Evolutionary conservation across 108 stramenopile species (phyloP).

Genomic region (Cylindrotheca closterium): DNA sequence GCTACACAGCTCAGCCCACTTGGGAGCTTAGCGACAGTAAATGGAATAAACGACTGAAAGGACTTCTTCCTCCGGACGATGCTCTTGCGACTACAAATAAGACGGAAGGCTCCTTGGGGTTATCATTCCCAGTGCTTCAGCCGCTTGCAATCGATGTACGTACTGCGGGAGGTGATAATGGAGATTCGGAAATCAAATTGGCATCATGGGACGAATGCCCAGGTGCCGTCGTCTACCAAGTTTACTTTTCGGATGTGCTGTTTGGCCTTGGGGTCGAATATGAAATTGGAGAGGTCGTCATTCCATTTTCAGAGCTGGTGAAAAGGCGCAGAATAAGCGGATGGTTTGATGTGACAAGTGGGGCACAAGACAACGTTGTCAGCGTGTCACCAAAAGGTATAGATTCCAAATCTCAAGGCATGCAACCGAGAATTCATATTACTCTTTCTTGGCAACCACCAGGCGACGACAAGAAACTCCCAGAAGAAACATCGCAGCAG

Average conservation of each 20-base stretch:
- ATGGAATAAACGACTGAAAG: constrained; percentile 54
- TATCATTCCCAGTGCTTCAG: constrained; percentile 65
- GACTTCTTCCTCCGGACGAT: constrained; percentile 46
- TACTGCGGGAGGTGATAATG: constrained; percentile 32
- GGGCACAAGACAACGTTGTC: constrained; percentile 22
- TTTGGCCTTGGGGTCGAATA: constrained; percentile 61
- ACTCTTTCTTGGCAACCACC: constrained; percentile 26
- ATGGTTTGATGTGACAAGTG: constrained; percentile 73
- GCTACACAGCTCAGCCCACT: constrained; percentile 62
- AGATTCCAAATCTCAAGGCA: constrained; percentile 9
- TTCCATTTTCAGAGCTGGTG: constrained; percentile 66
- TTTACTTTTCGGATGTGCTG: constrained; percentile 65
- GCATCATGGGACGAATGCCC: constrained; percentile 57
- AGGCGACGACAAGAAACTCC: neutral
- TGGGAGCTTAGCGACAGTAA: constrained; percentile 59
- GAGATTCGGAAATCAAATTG: constrained; percentile 7
- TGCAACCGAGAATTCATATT: constrained; percentile 13
- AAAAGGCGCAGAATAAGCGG: constrained; percentile 54
- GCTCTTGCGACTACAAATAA: constrained; percentile 6
- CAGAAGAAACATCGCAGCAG: constrained; percentile 32
- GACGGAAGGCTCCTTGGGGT: neutral
- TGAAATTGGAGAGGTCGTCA: constrained; percentile 69
- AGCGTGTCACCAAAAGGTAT: neutral
- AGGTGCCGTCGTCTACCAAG: constrained; percentile 72
- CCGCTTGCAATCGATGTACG: constrained; percentile 65